Percentiles rank a stretch among this genome's conserved stretches.
phyloP scores from a whole-genome alignment of 2,329 filamentous ascomycete genomes.

The Hypoxylon sp. region DNA sequence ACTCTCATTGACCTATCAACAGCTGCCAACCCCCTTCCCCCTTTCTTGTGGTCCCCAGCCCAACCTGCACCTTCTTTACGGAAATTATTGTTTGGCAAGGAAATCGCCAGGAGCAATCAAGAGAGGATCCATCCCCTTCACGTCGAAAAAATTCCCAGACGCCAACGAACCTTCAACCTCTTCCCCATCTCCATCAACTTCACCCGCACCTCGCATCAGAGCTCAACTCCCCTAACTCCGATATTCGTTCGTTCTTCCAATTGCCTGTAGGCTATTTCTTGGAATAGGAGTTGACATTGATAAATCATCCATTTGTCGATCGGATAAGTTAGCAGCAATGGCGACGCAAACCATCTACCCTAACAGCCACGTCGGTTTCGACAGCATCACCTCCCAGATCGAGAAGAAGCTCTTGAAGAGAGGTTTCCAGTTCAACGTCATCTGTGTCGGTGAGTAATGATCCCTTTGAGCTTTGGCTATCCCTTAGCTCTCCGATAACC shows the following conservation, averaged over 20 bases:
- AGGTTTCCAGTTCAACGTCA: slow-evolving; percentile 99
- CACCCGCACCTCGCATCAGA: slow-evolving; percentile 31
- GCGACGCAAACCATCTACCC: slow-evolving; percentile 83
- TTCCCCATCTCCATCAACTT: slow-evolving; percentile 42
- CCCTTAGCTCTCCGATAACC: not conserved
- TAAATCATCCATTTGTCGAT: slow-evolving; percentile 52
- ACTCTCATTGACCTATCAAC: slow-evolving; percentile 50
- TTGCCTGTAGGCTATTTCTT: slow-evolving; percentile 57
- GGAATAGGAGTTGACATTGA: slow-evolving; percentile 54
- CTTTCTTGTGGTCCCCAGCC: slow-evolving; percentile 46
- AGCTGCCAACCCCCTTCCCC: slow-evolving; percentile 48
- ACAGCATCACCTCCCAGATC: slow-evolving; percentile 99
- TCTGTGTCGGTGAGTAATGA: slow-evolving; percentile 89
- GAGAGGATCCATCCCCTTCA: slow-evolving; percentile 51
- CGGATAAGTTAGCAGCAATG: slow-evolving; percentile 64
- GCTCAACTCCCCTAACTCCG: slow-evolving; percentile 36
- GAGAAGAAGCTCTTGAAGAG: slow-evolving; percentile 99
- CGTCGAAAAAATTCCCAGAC: slow-evolving; percentile 48
- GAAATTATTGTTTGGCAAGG: slow-evolving; percentile 66
- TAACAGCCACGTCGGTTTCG: slow-evolving; percentile 99
- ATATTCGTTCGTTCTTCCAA: slow-evolving; percentile 50
- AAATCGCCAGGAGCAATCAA: slow-evolving; percentile 54
- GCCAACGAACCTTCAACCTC: slow-evolving; percentile 41
- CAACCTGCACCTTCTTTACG: slow-evolving; percentile 52
- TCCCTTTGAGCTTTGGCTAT: not conserved